phyloP scores from a whole-genome alignment of 2,329 filamentous ascomycete genomes.

The Sordariomycetes sp. region DNA sequence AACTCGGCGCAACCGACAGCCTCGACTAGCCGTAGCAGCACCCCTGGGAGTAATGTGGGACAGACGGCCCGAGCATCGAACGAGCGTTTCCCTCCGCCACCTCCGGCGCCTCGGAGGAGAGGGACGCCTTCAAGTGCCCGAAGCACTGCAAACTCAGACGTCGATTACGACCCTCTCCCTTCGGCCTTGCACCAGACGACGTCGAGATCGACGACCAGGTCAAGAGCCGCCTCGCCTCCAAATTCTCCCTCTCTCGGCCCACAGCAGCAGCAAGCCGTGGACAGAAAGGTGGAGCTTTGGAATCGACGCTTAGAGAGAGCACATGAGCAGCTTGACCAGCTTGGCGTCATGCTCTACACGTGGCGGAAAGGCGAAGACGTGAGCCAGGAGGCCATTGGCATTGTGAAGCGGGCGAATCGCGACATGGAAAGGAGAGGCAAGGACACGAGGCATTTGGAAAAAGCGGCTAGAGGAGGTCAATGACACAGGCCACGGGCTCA shows the following conservation, averaged over 20 bases:
- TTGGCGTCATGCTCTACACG: conserved; percentile 60
- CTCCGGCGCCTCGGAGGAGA: conserved; percentile 37
- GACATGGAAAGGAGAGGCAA: conserved; percentile 24
- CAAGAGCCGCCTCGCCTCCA: conserved; percentile 15
- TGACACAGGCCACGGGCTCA: no score
- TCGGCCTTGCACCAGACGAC: conserved; percentile 6
- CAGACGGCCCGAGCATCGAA: not conserved
- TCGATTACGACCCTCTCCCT: conserved; percentile 30
- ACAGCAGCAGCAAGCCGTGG: conserved; percentile 23
- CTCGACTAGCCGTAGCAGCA: conserved; percentile 9
- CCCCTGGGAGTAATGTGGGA: not conserved
- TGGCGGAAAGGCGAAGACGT: conserved; percentile 70
- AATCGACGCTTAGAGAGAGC: conserved; percentile 56
- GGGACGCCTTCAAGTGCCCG: conserved; percentile 26
- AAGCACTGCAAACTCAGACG: conserved; percentile 19
- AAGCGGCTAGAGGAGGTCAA: not conserved
- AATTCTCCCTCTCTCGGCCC: conserved; percentile 19
- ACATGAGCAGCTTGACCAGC: conserved; percentile 49
- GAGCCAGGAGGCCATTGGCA: conserved; percentile 51
- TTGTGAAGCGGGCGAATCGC: conserved; percentile 48
- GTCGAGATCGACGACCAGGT: conserved; percentile 13
- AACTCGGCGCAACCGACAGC: conserved; percentile 25
- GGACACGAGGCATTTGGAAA: not conserved
- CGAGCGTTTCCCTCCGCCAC: conserved; percentile 22
- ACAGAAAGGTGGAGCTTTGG: conserved; percentile 69